Percentiles rank a stretch among this genome's conserved stretches.
phyloP scores from a whole-genome alignment of 1,284 basidiomycete genomes.

The Cryptococcus jaspeensis region DNA sequence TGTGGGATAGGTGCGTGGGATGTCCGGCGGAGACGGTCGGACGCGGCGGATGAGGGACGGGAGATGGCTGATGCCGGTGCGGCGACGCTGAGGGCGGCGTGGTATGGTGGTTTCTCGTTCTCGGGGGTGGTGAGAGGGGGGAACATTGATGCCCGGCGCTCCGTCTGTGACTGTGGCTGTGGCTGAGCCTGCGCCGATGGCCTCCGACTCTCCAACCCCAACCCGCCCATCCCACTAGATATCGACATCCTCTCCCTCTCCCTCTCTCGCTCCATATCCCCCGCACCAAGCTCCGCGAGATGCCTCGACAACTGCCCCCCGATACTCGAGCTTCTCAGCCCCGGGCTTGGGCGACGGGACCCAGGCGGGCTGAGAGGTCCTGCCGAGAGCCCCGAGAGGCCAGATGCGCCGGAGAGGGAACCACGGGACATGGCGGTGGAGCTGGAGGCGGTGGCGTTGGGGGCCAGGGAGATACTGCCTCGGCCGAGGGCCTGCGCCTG shows the following conservation, averaged over 20 bases:
- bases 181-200: too few species aligned
- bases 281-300: constrained; percentile 40
- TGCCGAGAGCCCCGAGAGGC: not conserved
- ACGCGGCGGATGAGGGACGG: constrained; percentile 9
- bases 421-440: constrained; percentile 23
- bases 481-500: too few species aligned
- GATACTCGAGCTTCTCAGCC: constrained; percentile 34
- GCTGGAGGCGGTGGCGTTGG: constrained; percentile 28
- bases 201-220: too few species aligned
- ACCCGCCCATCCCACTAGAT: too few species aligned
- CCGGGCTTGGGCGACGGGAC: constrained; percentile 11
- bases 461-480: constrained; percentile 5
- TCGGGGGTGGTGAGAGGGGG: constrained; percentile 5
- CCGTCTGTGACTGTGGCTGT: not conserved
- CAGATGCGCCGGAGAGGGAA: constrained; percentile 23
- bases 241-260: too few species aligned
- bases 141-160: constrained; percentile 8
- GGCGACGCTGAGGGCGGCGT: constrained; percentile 4
- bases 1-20: too few species aligned
- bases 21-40: constrained; percentile 10
- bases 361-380: constrained; percentile 12
- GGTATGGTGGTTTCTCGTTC: constrained; percentile 2
- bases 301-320: constrained; percentile 39
- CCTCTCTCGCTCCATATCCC: too few species aligned
- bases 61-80: not conserved